Conservation (phyloP, 306 rosid genomes). For the Calophaca sinica region DNA sequence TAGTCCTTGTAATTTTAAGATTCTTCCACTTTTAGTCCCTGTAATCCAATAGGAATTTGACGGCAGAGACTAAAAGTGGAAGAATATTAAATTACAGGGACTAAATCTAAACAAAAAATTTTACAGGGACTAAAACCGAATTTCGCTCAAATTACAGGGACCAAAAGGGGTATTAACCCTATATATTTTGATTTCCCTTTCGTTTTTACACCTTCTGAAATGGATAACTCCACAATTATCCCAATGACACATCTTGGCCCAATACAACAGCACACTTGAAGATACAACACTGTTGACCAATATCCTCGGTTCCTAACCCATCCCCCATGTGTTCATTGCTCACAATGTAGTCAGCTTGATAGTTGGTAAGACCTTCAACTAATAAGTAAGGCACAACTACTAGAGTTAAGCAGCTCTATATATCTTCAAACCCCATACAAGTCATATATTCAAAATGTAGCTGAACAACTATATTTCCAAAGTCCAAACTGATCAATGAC, state of each 20-base stretch:
- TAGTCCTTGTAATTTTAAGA: no score
- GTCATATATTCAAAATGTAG: constrained; percentile 39
- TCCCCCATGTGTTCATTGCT: not conserved
- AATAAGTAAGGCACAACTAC: constrained; percentile 22
- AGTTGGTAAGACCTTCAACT: constrained; percentile 32
- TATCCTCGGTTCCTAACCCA: not conserved
- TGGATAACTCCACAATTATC: not conserved
- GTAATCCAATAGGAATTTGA: no score
- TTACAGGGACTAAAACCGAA: no score
- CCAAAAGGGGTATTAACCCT: no score
- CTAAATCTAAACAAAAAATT: no score
- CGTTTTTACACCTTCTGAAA: constrained; percentile 30
- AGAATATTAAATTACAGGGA: no score
- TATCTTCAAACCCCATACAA: constrained; percentile 1
- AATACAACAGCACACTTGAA: constrained; percentile 18
- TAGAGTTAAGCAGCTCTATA: constrained; percentile 12
- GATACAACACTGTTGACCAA: constrained; percentile 1
- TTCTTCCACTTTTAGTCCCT: no score
- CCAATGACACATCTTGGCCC: not conserved
- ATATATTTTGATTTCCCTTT: constrained; percentile 22
- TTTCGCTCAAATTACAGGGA: no score
- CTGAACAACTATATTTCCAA: constrained; percentile 30
- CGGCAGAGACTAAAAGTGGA: no score
- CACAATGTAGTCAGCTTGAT: constrained; percentile 24
- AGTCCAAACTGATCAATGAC: not conserved